Evolutionary conservation across 2,329 filamentous ascomycete species (phyloP).

Genomic region (Coniochaeta prunicola): DNA sequence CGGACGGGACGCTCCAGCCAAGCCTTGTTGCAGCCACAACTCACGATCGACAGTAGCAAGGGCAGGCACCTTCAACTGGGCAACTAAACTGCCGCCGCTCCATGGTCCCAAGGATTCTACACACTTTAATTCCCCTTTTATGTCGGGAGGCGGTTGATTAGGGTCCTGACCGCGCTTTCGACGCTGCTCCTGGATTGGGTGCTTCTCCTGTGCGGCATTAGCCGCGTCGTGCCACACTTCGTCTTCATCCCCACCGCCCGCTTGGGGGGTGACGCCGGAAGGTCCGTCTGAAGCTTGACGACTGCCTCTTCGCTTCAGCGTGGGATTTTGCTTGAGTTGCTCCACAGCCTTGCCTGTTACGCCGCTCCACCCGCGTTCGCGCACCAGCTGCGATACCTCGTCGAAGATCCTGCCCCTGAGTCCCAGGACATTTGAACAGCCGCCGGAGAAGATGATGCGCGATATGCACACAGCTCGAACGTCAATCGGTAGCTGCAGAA

Average conservation of each 20-base stretch:
- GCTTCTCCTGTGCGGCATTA: slow-evolving; percentile 38
- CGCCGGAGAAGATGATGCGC: slow-evolving; percentile 79
- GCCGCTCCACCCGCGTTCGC: slow-evolving; percentile 67
- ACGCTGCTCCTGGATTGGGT: slow-evolving; percentile 53
- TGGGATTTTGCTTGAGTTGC: slow-evolving; percentile 38
- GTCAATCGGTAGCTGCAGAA: slow-evolving; percentile 73
- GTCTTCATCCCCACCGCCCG: slow-evolving; percentile 19
- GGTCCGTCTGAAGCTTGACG: slow-evolving; percentile 15
- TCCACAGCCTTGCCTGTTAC: slow-evolving; percentile 64
- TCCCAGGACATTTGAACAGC: slow-evolving; percentile 71
- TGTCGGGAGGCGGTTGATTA: slow-evolving; percentile 20
- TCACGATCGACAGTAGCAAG: slow-evolving; percentile 67
- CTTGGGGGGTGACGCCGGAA: slow-evolving; percentile 7
- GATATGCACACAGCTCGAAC: slow-evolving; percentile 81
- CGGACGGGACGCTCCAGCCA: slow-evolving; percentile 51
- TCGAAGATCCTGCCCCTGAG: slow-evolving; percentile 69
- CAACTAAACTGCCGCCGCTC: slow-evolving; percentile 65
- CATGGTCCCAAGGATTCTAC: slow-evolving; percentile 66
- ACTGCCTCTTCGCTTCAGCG: slow-evolving; percentile 26
- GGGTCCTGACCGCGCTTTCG: slow-evolving; percentile 30
- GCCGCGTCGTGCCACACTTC: slow-evolving; percentile 32
- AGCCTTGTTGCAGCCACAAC: slow-evolving; percentile 61
- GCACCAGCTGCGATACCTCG: slow-evolving; percentile 63
- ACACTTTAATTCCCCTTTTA: slow-evolving; percentile 53
- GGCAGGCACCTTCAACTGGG: slow-evolving; percentile 60